phyloP scores from a whole-genome alignment of 2,329 filamentous ascomycete species.

The Monosporascus ibericus region DNA sequence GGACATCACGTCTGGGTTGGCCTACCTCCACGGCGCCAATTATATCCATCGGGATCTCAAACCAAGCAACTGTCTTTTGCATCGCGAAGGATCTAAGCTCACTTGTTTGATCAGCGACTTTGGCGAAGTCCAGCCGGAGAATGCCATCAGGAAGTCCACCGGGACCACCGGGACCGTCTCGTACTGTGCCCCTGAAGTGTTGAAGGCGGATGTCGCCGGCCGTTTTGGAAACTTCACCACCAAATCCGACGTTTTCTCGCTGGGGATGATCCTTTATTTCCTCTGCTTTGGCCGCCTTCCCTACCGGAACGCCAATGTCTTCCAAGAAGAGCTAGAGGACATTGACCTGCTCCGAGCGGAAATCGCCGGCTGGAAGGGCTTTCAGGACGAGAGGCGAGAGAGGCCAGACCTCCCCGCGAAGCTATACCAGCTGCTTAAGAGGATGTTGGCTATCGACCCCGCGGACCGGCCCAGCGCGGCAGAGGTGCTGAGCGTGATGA shows the following conservation, averaged over 20 bases:
- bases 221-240: constrained; percentile 88
- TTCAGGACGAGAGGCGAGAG: constrained; percentile 68
- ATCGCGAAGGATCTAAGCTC: constrained; percentile 64
- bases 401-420: constrained; percentile 79
- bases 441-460: constrained; percentile 72
- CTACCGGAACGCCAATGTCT: constrained; percentile 74
- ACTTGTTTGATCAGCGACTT: constrained; percentile 94
- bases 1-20: constrained; percentile 87
- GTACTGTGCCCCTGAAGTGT: constrained; percentile 92
- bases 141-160: constrained; percentile 76
- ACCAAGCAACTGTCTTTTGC: constrained; percentile 88
- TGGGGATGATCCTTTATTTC: constrained; percentile 98
- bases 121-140: constrained; percentile 86
- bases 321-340: constrained; percentile 89
- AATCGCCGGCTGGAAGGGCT: constrained; percentile 82
- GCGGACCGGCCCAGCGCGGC: constrained; percentile 73
- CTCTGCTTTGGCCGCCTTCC: constrained; percentile 91
- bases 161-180: constrained; percentile 95
- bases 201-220: constrained; percentile 63
- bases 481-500: constrained; percentile 76
- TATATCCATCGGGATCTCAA: constrained; percentile 97
- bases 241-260: constrained; percentile 96
- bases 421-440: constrained; percentile 78
- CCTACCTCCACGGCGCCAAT: constrained; percentile 81
- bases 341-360: constrained; percentile 78